These are phyloP conservation scores for Globisporangium cylindrosporum DNA, from an alignment of 352 stramenopile species.

Conservation along the genomic window DNA sequence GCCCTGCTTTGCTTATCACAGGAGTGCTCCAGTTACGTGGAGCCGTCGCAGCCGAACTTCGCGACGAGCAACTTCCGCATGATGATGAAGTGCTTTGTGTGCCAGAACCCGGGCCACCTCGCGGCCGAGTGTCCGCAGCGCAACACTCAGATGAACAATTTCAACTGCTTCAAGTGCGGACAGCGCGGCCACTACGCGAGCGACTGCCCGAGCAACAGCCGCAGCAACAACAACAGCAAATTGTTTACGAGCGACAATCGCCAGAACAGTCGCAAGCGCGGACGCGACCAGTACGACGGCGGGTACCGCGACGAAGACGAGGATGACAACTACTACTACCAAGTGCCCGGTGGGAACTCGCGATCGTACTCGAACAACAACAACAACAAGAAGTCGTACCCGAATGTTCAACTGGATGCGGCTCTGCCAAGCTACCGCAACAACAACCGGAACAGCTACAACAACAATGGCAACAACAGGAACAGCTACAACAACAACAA, in stretches of 20 bases:
- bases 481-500: conserved; percentile 17
- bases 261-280: conserved; percentile 44
- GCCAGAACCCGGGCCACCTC: conserved; percentile 67
- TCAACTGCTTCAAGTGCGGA: conserved; percentile 54
- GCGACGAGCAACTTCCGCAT: conserved; percentile 36
- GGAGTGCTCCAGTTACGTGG: conserved; percentile 41
- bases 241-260: conserved; percentile 19
- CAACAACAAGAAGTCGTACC: conserved; percentile 11
- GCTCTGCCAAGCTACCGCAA: conserved; percentile 18
- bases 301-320: conserved; percentile 37
- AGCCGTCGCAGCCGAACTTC: conserved; percentile 43
- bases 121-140: conserved; percentile 60
- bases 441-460: conserved; percentile 11
- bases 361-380: conserved; percentile 10
- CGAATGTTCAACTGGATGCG: conserved; percentile 18
- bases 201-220: conserved; percentile 32
- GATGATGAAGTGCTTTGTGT: conserved; percentile 74
- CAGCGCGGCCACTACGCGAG: conserved; percentile 46
- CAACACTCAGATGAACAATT: conserved; percentile 38
- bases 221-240: conserved; percentile 1
- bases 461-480: conserved; percentile 15
- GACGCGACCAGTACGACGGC: conserved; percentile 42
- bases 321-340: conserved; percentile 31
- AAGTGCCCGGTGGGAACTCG: conserved; percentile 23
- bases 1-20: conserved; percentile 7